Conservation (phyloP, 1,139 yeast species). For the Candida tetrigidarum region DNA sequence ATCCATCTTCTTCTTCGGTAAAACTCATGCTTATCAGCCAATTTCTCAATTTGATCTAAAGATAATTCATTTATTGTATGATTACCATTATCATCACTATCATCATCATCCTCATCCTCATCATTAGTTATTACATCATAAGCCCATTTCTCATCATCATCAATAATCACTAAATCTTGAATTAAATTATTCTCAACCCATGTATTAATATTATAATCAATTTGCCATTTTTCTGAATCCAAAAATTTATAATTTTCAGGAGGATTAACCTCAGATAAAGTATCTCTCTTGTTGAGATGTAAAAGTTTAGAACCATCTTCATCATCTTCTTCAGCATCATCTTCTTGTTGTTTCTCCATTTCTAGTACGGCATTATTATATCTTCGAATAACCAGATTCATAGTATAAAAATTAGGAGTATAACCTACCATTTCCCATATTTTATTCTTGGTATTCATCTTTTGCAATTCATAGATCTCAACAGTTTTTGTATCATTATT, state of each 20-base stretch:
- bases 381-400: conserved; percentile 34
- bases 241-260: conserved; percentile 63
- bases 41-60: conserved; percentile 6
- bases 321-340: conserved; percentile 12
- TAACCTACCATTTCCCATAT: conserved; percentile 68
- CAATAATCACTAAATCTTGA: conserved; percentile 58
- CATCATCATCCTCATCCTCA: conserved; percentile 18
- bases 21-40: conserved; percentile 15
- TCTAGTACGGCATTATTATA: conserved; percentile 15
- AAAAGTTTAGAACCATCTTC: conserved; percentile 9
- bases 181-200: conserved; percentile 62
- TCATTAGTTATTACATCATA: conserved; percentile 46
- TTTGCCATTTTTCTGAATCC: conserved; percentile 48
- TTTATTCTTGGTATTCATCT: conserved; percentile 48
- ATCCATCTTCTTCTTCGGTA: conserved; percentile 63
- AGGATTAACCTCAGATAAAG: conserved; percentile 45
- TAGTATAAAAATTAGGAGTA: conserved; percentile 56
- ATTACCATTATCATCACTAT: conserved; percentile 11
- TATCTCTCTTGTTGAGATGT: conserved; percentile 19
- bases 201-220: conserved; percentile 58
- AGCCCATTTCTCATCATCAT: conserved; percentile 78
- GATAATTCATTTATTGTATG: conserved; percentile 7
- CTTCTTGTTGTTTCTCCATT: conserved; percentile 19
- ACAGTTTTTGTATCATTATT: conserved; percentile 28
- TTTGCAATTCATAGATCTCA: conserved; percentile 76